phyloP scores from a whole-genome alignment of 1,284 basidiomycete genomes.

The Cutaneotrichosporon arboriforme region DNA sequence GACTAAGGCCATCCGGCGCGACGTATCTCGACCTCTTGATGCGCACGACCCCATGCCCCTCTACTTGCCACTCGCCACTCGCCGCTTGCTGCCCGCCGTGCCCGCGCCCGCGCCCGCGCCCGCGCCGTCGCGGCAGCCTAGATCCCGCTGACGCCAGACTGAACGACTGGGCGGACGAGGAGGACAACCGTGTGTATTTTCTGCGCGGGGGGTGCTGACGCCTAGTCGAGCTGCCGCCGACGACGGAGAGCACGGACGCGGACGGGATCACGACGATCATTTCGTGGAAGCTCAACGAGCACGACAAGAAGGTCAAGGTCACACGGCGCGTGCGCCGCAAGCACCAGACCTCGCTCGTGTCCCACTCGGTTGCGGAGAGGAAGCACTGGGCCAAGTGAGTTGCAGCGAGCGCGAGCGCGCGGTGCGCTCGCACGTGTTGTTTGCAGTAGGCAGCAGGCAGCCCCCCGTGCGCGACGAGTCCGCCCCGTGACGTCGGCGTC shows the following conservation, averaged over 20 bases:
- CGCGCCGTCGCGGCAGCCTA: too few species aligned
- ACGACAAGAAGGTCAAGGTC: conserved; percentile 93
- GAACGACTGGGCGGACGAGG: conserved; percentile 22
- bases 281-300: conserved; percentile 80
- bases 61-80: too few species aligned
- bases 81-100: too few species aligned
- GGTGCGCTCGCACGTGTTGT: not conserved
- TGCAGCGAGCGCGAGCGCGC: not conserved
- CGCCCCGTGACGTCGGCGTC: not conserved
- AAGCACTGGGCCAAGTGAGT: conserved; percentile 77
- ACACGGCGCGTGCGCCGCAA: conserved; percentile 77
- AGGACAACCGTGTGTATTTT: conserved; percentile 15
- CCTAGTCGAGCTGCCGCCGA: conserved; percentile 33
- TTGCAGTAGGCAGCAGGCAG: not conserved
- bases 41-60: too few species aligned
- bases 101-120: too few species aligned
- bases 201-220: conserved; percentile 1
- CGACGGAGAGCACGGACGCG: conserved; percentile 67
- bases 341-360: conserved; percentile 86
- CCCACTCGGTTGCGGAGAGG: conserved; percentile 86
- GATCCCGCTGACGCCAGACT: conserved; percentile 9
- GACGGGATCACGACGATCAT: conserved; percentile 82
- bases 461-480: not conserved
- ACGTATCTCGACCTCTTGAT: too few species aligned
- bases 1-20: too few species aligned